phyloP scores from a whole-genome alignment of 176 grass and related monocot genomes.

The Lolium rigidum region DNA sequence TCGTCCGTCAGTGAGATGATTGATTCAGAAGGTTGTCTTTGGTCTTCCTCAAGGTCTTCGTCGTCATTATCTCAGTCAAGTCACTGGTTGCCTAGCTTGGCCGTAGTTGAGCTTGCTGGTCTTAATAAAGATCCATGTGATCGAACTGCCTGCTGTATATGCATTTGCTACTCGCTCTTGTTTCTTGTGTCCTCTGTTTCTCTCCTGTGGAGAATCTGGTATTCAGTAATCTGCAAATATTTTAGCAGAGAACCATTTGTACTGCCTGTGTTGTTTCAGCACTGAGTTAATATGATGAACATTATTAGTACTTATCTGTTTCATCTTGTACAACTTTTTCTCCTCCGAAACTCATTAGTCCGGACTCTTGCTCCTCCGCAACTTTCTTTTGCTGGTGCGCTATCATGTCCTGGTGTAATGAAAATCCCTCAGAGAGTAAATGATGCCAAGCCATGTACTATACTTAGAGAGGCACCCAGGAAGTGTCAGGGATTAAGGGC shows the following conservation, averaged over 20 bases:
- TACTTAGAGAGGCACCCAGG: too few species aligned
- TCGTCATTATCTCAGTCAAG: not conserved
- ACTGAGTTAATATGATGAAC: not conserved
- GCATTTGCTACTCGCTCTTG: constrained; percentile 34
- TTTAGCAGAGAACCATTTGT: constrained; percentile 43
- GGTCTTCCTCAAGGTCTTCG: not conserved
- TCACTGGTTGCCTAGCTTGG: constrained; percentile 24
- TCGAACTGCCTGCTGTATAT: constrained; percentile 27
- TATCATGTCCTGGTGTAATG: too few species aligned
- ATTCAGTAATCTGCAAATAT: constrained; percentile 48
- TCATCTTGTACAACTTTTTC: too few species aligned
- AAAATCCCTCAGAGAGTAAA: too few species aligned
- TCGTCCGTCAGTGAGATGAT: constrained; percentile 66
- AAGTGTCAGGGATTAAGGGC: too few species aligned
- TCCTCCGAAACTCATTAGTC: too few species aligned
- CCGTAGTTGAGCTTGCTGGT: constrained; percentile 32
- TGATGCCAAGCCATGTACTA: too few species aligned
- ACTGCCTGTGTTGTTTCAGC: constrained; percentile 20
- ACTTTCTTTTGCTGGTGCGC: too few species aligned
- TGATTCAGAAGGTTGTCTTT: not conserved
- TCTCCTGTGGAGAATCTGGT: constrained; percentile 9
- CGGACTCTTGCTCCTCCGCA: too few species aligned
- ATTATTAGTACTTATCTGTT: too few species aligned
- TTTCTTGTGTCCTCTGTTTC: constrained; percentile 25
- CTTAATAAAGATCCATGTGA: constrained; percentile 47